Conservation (phyloP, 2,329 filamentous ascomycete species). For the Cladosporium sp. region DNA sequence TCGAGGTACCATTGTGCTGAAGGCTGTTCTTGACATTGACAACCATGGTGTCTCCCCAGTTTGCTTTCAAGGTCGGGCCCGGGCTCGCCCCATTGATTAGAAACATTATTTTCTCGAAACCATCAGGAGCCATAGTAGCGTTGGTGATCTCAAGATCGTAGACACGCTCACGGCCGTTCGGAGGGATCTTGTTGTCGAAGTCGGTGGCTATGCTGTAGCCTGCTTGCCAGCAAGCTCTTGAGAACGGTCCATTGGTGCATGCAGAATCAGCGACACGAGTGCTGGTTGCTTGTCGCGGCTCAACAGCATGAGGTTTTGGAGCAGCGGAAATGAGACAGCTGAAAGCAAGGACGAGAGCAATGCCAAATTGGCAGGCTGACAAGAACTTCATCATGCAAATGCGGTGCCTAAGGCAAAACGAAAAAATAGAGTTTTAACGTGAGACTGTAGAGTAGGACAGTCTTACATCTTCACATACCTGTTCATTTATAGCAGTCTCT, state of each 20-base stretch:
- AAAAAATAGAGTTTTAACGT: neutral
- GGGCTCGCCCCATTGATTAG: slow-evolving; percentile 63
- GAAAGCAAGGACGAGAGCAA: neutral
- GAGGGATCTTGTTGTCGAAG: slow-evolving; percentile 36
- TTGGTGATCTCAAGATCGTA: slow-evolving; percentile 48
- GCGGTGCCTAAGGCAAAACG: neutral
- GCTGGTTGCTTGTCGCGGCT: neutral
- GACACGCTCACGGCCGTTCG: slow-evolving; percentile 32
- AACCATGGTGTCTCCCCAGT: slow-evolving; percentile 43
- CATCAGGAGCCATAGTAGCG: slow-evolving; percentile 47
- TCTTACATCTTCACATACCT: neutral
- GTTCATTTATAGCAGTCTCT: neutral
- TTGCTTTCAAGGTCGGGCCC: slow-evolving; percentile 44
- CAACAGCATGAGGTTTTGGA: neutral
- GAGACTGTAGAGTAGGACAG: neutral
- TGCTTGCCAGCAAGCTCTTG: slow-evolving; percentile 32
- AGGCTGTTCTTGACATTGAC: slow-evolving; percentile 58
- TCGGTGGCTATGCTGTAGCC: slow-evolving; percentile 36
- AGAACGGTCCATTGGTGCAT: slow-evolving; percentile 33
- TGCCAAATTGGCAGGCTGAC: neutral
- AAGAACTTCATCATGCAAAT: neutral
- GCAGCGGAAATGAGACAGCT: neutral
- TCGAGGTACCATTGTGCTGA: slow-evolving; percentile 58
- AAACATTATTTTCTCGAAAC: slow-evolving; percentile 34
- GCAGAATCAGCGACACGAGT: slow-evolving; percentile 18